Conservation (phyloP, 2,329 filamentous ascomycete species). For the Paecilomyces sp. region DNA sequence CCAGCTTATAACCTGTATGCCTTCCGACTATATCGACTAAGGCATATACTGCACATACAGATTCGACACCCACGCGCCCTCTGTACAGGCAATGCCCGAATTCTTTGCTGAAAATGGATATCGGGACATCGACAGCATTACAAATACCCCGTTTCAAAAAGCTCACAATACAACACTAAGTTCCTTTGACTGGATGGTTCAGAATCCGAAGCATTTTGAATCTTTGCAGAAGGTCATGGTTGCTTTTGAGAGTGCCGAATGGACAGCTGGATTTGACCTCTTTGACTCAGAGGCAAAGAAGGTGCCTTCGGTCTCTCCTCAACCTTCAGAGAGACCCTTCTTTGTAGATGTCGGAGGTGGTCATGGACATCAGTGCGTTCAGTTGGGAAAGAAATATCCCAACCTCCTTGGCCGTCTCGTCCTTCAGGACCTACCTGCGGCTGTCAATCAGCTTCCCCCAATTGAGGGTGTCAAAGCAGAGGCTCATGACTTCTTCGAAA, state of each 20-base stretch:
- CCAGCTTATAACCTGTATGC: background rate
- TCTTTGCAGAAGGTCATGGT: slow-evolving; percentile 17
- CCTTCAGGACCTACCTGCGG: background rate
- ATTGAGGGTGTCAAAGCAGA: background rate
- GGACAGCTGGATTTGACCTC: slow-evolving; percentile 13
- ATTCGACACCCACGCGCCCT: slow-evolving; percentile 9
- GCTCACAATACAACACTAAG: slow-evolving; percentile 18
- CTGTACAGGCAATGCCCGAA: slow-evolving; percentile 14
- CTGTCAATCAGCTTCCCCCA: background rate
- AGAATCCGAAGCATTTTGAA: slow-evolving; percentile 17
- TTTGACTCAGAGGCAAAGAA: slow-evolving; percentile 9
- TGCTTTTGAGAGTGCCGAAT: slow-evolving; percentile 12
- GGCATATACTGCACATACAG: slow-evolving; percentile 5
- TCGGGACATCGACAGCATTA: slow-evolving; percentile 16
- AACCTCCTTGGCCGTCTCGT: background rate
- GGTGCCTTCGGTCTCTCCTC: slow-evolving; percentile 1
- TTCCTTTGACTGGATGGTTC: slow-evolving; percentile 20
- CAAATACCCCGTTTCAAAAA: slow-evolving; percentile 21
- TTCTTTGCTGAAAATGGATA: slow-evolving; percentile 23
- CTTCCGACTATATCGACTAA: slow-evolving; percentile 6
- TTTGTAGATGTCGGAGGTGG: slow-evolving; percentile 39
- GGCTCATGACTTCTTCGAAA: background rate
- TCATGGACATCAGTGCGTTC: slow-evolving; percentile 31
- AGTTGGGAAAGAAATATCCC: slow-evolving; percentile 24
- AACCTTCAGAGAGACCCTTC: slow-evolving; percentile 14